Percentiles rank a stretch among this genome's conserved stretches.
Conservation (phyloP, 2,329 filamentous ascomycete species). For the Didymella segeticola region DNA sequence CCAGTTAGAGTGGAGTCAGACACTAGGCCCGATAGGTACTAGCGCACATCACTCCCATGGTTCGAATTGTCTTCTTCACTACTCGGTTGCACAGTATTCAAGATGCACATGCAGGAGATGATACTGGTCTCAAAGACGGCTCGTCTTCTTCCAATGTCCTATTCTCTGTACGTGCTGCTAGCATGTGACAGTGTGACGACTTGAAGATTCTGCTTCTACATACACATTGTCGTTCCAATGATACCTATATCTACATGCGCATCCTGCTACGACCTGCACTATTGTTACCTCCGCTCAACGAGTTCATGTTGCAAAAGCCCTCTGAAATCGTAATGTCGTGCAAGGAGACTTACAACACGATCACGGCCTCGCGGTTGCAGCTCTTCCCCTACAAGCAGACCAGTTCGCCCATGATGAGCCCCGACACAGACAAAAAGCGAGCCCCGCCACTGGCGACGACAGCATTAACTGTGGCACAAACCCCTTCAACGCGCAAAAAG, state of each 20-base stretch:
- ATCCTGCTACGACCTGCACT: no score
- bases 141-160: no score
- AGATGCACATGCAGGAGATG: no score
- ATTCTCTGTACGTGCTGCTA: no score
- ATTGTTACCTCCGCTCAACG: no score
- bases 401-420: neutral
- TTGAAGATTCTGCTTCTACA: neutral
- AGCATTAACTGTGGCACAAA: neutral
- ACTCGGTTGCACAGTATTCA: no score
- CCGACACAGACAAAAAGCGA: neutral
- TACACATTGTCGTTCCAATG: neutral
- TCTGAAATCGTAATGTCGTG: no score
- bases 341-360: no score
- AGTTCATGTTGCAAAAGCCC: no score
- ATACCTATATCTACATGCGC: neutral
- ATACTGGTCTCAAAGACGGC: no score
- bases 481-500: conserved; percentile 6
- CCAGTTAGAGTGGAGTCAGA: conserved; percentile 36
- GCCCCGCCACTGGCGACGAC: neutral
- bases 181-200: neutral
- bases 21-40: neutral
- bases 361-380: neutral
- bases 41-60: neutral
- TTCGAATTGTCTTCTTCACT: no score
- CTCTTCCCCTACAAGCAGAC: neutral